Evolutionary conservation across 202 grass and related monocot species (phyloP).

Genomic region (Musa balbisiana): DNA sequence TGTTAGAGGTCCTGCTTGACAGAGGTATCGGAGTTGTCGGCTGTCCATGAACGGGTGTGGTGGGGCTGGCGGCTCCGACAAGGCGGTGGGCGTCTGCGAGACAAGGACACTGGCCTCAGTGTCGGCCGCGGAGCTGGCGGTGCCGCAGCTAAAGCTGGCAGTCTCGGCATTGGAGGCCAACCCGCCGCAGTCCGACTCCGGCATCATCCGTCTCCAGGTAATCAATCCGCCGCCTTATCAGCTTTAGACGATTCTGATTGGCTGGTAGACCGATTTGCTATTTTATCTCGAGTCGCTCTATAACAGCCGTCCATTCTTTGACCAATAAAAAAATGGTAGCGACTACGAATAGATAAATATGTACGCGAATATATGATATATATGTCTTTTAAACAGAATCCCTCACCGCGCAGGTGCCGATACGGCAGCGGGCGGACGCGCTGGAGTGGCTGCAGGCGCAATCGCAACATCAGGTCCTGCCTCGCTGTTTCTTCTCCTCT

Average conservation of each 20-base stretch:
- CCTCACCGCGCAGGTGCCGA: slow-evolving; percentile 40
- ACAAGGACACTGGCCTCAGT: slow-evolving; percentile 40
- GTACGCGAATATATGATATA: no score
- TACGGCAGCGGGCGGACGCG: slow-evolving; percentile 63
- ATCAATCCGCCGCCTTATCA: background rate
- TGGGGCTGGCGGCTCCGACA: background rate
- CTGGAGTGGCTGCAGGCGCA: slow-evolving; percentile 81
- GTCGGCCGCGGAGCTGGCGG: slow-evolving; percentile 34
- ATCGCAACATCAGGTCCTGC: slow-evolving; percentile 22
- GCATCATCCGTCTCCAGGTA: slow-evolving; percentile 85
- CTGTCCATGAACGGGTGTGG: slow-evolving; percentile 73
- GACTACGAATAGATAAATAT: no score
- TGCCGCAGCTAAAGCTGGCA: slow-evolving; percentile 51
- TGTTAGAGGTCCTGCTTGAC: background rate
- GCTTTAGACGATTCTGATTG: background rate
- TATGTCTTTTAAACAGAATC: no score
- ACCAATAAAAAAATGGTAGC: no score
- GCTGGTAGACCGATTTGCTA: background rate
- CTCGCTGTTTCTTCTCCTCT: slow-evolving; percentile 66
- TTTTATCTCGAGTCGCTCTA: background rate
- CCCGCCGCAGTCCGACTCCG: slow-evolving; percentile 38
- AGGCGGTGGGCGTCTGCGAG: slow-evolving; percentile 38
- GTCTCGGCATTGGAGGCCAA: slow-evolving; percentile 31
- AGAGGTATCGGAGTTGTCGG: slow-evolving; percentile 33
- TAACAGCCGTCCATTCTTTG: background rate